A percentile compares a stretch with the other conserved stretches of the same genome.
Evolutionary conservation across 2,329 filamentous ascomycete genomes (phyloP).

Genomic region (Graphilbum ipis-grandicollis): DNA sequence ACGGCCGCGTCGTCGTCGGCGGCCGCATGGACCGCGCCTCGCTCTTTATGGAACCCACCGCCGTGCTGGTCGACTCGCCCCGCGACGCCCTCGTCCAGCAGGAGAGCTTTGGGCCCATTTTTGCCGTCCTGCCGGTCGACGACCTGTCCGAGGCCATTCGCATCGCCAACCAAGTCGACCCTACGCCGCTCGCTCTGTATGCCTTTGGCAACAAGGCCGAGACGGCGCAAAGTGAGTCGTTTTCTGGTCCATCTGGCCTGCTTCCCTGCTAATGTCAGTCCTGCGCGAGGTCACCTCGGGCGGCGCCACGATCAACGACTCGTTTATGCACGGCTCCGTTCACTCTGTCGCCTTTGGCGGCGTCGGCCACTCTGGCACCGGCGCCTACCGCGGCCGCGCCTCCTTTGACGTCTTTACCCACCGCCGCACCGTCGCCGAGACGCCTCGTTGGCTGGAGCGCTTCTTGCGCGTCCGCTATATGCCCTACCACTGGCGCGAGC

Average conservation of each 20-base stretch:
- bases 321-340: slow-evolving; percentile 33
- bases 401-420: slow-evolving; percentile 54
- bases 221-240: slow-evolving; percentile 44
- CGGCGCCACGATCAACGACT: slow-evolving; percentile 46
- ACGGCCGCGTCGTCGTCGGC: slow-evolving; percentile 74
- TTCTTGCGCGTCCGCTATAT: slow-evolving; percentile 52
- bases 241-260: not conserved
- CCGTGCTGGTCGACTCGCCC: slow-evolving; percentile 62
- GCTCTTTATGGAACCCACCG: slow-evolving; percentile 78
- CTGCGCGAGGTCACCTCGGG: slow-evolving; percentile 47
- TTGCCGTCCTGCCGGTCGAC: slow-evolving; percentile 63
- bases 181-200: slow-evolving; percentile 70
- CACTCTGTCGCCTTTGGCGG: slow-evolving; percentile 65
- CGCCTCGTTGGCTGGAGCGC: slow-evolving; percentile 49
- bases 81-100: slow-evolving; percentile 65
- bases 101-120: slow-evolving; percentile 88
- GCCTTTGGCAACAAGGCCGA: slow-evolving; percentile 72
- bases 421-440: slow-evolving; percentile 35
- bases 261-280: slow-evolving; percentile 21
- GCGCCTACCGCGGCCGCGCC: slow-evolving; percentile 62
- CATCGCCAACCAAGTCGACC: slow-evolving; percentile 63
- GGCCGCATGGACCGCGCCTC: slow-evolving; percentile 66
- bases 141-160: slow-evolving; percentile 72
- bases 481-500: slow-evolving; percentile 33
- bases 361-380: slow-evolving; percentile 61